These are phyloP conservation scores for Ceratopteris richardii DNA, from an alignment of 75 land plant genomes.

Conservation along the genomic window DNA sequence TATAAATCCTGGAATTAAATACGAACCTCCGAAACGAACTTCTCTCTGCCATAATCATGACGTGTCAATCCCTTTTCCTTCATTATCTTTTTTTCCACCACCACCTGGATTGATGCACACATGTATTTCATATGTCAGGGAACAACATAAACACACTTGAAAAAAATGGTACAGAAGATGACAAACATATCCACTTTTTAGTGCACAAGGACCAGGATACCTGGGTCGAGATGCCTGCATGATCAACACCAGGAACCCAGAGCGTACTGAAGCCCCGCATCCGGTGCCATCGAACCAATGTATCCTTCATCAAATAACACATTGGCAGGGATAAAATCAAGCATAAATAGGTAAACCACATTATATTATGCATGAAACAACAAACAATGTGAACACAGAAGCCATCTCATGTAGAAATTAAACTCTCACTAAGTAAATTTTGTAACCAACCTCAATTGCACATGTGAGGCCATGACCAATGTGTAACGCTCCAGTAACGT, in stretches of 20 bases:
- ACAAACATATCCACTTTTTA: no score
- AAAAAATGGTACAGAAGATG: no score
- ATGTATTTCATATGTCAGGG: no score
- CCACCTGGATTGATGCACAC: slow-evolving; percentile 46
- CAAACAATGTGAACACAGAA: no score
- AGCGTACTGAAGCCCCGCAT: slow-evolving; percentile 90
- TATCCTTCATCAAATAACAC: slow-evolving; percentile 41
- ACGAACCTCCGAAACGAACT: slow-evolving; percentile 67
- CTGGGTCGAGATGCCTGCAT: slow-evolving; percentile 98
- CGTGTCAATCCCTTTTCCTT: slow-evolving; percentile 68
- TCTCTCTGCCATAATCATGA: slow-evolving; percentile 87
- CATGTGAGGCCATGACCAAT: slow-evolving; percentile 94
- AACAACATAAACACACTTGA: neutral
- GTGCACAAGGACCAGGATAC: slow-evolving; percentile 13
- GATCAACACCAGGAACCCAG: slow-evolving; percentile 97
- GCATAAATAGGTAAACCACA: no score
- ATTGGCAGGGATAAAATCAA: neutral
- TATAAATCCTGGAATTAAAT: no score
- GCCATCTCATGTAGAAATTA: no score
- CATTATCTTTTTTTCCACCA: slow-evolving; percentile 95
- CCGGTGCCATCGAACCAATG: slow-evolving; percentile 66
- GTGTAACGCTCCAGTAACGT: slow-evolving; percentile 93
- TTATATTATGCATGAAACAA: no score
- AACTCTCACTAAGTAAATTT: no score
- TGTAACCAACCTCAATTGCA: slow-evolving; percentile 71